These are phyloP conservation scores for Excoecaria cochinchinensis DNA, from an alignment of 345 rosid genomes.

Conservation along the genomic window DNA sequence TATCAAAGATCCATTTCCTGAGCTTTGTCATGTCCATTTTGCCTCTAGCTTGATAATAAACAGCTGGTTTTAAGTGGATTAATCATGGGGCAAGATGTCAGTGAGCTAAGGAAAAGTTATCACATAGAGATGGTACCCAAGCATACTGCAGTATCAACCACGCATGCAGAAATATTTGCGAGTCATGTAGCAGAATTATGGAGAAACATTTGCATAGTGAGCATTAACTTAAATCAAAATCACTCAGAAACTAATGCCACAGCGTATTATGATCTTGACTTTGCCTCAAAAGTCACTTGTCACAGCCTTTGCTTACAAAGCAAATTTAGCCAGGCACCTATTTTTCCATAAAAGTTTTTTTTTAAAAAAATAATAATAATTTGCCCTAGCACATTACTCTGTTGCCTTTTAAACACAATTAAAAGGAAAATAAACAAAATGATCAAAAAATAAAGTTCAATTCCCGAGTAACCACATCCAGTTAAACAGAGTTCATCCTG, in stretches of 20 bases:
- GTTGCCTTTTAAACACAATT: neutral
- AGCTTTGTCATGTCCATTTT: neutral
- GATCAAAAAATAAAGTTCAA: neutral
- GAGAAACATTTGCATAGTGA: neutral
- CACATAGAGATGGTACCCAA: neutral
- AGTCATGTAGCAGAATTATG: neutral
- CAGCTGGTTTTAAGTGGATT: neutral
- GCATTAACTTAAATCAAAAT: neutral
- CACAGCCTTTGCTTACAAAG: neutral
- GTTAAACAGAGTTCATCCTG: neutral
- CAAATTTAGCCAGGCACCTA: neutral
- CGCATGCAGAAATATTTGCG: neutral
- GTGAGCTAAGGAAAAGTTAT: conserved; percentile 2
- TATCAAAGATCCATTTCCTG: neutral
- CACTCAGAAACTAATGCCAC: neutral
- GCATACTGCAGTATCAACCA: neutral
- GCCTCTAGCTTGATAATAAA: neutral
- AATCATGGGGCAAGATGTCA: neutral
- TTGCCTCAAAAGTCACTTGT: neutral
- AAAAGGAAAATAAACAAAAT: neutral
- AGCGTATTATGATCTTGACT: neutral
- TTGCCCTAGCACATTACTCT: neutral
- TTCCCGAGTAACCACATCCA: neutral
- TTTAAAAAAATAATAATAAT: too few species aligned
- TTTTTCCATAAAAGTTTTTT: too few species aligned